These are phyloP conservation scores for Geranium incanum DNA, from an alignment of 441 rosid genomes.

Conservation along the genomic window DNA sequence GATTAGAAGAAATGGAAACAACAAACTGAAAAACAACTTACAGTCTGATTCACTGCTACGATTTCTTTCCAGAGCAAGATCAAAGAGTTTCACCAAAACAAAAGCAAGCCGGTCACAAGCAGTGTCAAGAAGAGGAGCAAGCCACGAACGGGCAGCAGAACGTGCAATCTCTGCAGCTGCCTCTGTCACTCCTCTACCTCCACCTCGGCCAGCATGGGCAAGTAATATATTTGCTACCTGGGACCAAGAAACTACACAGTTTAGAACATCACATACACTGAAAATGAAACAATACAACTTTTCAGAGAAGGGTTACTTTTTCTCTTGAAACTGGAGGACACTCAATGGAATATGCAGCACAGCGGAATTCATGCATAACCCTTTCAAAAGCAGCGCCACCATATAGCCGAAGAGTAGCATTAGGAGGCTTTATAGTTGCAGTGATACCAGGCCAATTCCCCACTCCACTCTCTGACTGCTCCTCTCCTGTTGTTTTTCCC, in stretches of 20 bases:
- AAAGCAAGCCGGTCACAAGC: constrained; percentile 87
- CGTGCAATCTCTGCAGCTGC: constrained; percentile 95
- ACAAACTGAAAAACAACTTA: constrained; percentile 32
- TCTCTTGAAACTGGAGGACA: constrained; percentile 92
- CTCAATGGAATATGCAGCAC: constrained; percentile 89
- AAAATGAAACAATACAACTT: constrained; percentile 7
- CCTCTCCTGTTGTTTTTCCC: constrained; percentile 88
- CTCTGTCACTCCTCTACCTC: constrained; percentile 78
- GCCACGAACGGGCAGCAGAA: constrained; percentile 92
- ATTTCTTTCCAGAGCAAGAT: constrained; percentile 78
- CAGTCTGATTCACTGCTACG: constrained; percentile 49
- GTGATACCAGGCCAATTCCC: constrained; percentile 93
- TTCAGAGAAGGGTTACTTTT: constrained; percentile 44
- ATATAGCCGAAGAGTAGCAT: constrained; percentile 77
- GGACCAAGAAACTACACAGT: constrained; percentile 15
- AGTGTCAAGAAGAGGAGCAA: constrained; percentile 88
- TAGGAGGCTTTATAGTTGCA: constrained; percentile 67
- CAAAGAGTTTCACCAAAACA: constrained; percentile 77
- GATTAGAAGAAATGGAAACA: not conserved
- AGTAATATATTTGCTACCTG: constrained; percentile 92
- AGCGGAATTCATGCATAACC: constrained; percentile 81
- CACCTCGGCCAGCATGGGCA: constrained; percentile 86
- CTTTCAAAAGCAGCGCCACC: constrained; percentile 99
- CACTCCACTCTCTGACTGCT: constrained; percentile 72
- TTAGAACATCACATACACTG: not conserved